Conservation (phyloP, 345 rosid genomes). For the Turnera subulata region DNA sequence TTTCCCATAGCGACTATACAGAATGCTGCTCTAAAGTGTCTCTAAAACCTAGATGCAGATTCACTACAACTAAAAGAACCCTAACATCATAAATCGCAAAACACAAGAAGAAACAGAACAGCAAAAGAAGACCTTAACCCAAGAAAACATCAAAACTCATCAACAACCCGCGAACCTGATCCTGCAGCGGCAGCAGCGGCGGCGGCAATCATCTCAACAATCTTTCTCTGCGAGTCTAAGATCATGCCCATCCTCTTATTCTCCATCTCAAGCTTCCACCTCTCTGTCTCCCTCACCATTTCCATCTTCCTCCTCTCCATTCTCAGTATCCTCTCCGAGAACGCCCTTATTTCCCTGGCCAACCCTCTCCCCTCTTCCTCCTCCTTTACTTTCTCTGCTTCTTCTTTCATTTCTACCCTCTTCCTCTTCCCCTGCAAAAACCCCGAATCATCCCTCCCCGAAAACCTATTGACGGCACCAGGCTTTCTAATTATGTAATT, state of each 20-base stretch:
- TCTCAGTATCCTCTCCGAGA: constrained; percentile 50
- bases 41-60: neutral
- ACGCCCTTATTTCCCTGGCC: constrained; percentile 52
- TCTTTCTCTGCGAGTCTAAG: constrained; percentile 47
- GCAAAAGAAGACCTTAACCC: neutral
- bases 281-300: constrained; percentile 53
- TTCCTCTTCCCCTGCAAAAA: constrained; percentile 18
- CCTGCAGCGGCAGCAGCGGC: constrained; percentile 2
- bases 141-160: constrained; percentile 1
- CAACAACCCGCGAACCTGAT: constrained; percentile 16
- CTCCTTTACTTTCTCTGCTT: constrained; percentile 12
- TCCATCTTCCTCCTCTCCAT: constrained; percentile 73
- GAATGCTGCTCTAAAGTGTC: no score
- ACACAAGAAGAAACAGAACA: neutral
- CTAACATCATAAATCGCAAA: neutral
- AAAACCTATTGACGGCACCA: constrained; percentile 44
- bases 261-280: constrained; percentile 68
- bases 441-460: constrained; percentile 27
- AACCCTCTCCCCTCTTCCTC: constrained; percentile 30
- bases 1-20: no score
- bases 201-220: constrained; percentile 39
- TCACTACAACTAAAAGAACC: neutral
- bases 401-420: constrained; percentile 9
- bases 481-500: constrained; percentile 56
- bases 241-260: constrained; percentile 49